Percentiles rank a stretch among this genome's conserved stretches.
These are phyloP conservation scores for Saposhnikovia divaricata DNA, from an alignment of 129 eudicot species.

Conservation along the genomic window DNA sequence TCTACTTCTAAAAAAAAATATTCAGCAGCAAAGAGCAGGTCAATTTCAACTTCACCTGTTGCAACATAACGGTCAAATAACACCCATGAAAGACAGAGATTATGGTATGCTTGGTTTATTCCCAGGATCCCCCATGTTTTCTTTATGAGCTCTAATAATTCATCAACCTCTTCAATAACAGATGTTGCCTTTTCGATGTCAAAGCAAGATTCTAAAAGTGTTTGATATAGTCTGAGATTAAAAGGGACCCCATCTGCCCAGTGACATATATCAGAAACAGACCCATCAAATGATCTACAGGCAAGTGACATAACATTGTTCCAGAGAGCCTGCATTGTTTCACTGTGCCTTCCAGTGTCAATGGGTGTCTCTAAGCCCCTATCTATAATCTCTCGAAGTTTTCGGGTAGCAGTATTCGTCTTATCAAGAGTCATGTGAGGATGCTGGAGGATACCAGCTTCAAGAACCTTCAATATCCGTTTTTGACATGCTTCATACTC, in stretches of 20 bases:
- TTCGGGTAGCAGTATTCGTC: constrained; percentile 46
- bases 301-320: constrained; percentile 72
- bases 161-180: constrained; percentile 82
- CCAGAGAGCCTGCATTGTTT: constrained; percentile 83
- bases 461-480: constrained; percentile 72
- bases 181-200: constrained; percentile 63
- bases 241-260: constrained; percentile 96
- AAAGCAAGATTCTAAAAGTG: constrained; percentile 80
- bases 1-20: constrained; percentile 89
- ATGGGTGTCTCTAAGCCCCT: constrained; percentile 70
- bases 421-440: constrained; percentile 67
- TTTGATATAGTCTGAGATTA: constrained; percentile 79
- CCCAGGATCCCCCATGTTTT: constrained; percentile 91
- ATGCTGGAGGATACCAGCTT: constrained; percentile 85
- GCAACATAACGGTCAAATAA: constrained; percentile 76
- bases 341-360: constrained; percentile 88
- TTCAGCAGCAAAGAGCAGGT: constrained; percentile 78
- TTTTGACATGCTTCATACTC: constrained; percentile 85
- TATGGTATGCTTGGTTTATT: constrained; percentile 79
- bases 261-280: constrained; percentile 59
- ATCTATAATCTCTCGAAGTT: constrained; percentile 57
- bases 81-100: constrained; percentile 82
- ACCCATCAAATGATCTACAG: constrained; percentile 68
- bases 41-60: constrained; percentile 68
- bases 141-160: constrained; percentile 80